These are phyloP conservation scores for Dactylellina sp. DNA, from an alignment of 2,329 filamentous ascomycete genomes.

Conservation along the genomic window DNA sequence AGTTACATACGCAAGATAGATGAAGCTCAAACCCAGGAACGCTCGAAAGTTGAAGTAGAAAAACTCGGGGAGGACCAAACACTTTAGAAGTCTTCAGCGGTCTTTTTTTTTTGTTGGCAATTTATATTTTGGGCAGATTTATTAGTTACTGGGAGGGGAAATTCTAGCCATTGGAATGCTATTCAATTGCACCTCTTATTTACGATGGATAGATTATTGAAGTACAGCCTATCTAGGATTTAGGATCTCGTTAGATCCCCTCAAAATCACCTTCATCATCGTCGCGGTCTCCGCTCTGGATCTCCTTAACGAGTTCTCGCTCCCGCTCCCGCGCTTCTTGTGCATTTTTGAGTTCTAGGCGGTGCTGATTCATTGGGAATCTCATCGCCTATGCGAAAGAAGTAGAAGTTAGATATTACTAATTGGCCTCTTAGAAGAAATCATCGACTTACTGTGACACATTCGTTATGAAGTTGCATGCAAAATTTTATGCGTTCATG, in stretches of 20 bases:
- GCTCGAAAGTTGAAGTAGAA: constrained; percentile 28
- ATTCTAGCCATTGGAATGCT: too few species aligned
- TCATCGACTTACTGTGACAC: constrained; percentile 80
- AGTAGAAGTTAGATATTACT: constrained; percentile 60
- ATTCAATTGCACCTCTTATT: too few species aligned
- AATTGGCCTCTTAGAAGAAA: background rate
- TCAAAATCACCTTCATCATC: constrained; percentile 98
- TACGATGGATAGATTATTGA: too few species aligned
- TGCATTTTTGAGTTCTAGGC: constrained; percentile 95
- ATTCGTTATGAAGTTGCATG: constrained; percentile 92
- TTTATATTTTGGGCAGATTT: too few species aligned
- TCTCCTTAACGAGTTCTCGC: constrained; percentile 97
- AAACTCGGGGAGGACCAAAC: constrained; percentile 1
- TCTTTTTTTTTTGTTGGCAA: too few species aligned
- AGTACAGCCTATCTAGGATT: too few species aligned
- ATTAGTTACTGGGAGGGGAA: too few species aligned
- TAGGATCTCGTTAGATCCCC: constrained; percentile 75
- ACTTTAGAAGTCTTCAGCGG: background rate
- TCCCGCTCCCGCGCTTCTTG: constrained; percentile 98
- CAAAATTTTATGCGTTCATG: constrained; percentile 95
- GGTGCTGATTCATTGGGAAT: constrained; percentile 99
- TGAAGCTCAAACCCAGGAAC: constrained; percentile 33
- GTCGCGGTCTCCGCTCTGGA: constrained; percentile 95
- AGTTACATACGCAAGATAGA: constrained; percentile 46
- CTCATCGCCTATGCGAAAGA: constrained; percentile 80